These are phyloP conservation scores for Trichoderma lentiforme DNA, from an alignment of 2,329 filamentous ascomycete genomes.

Conservation along the genomic window DNA sequence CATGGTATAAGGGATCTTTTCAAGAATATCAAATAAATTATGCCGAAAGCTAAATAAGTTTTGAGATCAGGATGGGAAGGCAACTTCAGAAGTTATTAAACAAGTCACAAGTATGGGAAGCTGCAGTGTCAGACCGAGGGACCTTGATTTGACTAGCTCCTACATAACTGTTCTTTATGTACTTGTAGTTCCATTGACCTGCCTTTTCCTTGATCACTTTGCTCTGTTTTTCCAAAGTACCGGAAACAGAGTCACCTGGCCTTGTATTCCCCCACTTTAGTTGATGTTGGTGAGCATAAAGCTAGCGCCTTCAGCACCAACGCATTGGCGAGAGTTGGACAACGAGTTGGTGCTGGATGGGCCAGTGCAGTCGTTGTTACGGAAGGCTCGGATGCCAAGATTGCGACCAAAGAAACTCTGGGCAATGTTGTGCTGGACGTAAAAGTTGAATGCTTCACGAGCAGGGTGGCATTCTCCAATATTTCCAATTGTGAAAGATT, in stretches of 20 bases:
- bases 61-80: not conserved
- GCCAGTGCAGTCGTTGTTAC: not conserved
- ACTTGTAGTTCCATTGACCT: not conserved
- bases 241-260: not conserved
- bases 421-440: not conserved
- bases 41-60: not conserved
- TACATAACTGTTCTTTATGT: not conserved
- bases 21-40: too few relatives aligned
- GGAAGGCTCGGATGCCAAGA: not conserved
- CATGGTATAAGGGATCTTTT: too few relatives aligned
- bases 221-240: not conserved
- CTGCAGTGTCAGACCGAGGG: not conserved
- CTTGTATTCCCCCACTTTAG: not conserved
- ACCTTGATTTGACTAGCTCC: not conserved
- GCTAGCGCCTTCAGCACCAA: not conserved
- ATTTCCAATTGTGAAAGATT: slow-evolving; percentile 1
- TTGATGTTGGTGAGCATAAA: not conserved
- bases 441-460: not conserved
- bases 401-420: not conserved
- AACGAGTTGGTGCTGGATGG: not conserved
- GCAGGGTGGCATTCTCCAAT: not conserved
- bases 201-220: not conserved
- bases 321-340: not conserved
- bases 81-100: not conserved
- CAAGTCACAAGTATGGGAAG: not conserved